Evolutionary conservation across 2,329 filamentous ascomycete genomes (phyloP).

Genomic region (Xylariaceae sp.): DNA sequence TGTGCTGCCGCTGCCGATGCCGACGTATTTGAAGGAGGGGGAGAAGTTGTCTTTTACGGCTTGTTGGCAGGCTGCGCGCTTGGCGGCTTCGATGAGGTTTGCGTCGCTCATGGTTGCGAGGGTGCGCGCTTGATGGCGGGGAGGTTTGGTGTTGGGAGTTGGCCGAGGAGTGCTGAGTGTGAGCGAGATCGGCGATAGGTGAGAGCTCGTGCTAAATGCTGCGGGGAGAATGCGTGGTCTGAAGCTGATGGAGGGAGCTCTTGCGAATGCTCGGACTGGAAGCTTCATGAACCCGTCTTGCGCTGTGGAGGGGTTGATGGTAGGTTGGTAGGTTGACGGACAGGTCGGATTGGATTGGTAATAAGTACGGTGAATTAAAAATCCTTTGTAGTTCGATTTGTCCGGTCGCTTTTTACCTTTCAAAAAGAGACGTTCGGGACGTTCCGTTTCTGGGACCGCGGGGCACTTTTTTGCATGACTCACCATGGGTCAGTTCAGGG

Average conservation of each 20-base stretch:
- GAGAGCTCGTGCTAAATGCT: conserved; percentile 6
- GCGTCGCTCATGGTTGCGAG: conserved; percentile 17
- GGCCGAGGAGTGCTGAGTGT: background rate
- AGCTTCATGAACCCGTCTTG: conserved; percentile 11
- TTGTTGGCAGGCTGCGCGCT: conserved; percentile 66
- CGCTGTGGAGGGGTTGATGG: background rate
- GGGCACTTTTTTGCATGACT: background rate
- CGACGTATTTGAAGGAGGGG: conserved; percentile 77
- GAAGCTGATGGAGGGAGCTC: background rate
- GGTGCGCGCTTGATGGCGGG: no score
- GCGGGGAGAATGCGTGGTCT: conserved; percentile 4
- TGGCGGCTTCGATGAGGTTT: conserved; percentile 61
- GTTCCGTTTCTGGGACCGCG: background rate
- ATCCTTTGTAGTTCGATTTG: background rate
- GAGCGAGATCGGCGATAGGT: background rate
- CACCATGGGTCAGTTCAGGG: background rate
- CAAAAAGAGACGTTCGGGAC: background rate
- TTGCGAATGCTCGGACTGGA: background rate
- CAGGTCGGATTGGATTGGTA: background rate
- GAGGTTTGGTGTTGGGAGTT: background rate
- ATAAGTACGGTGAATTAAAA: background rate
- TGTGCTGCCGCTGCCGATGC: conserved; percentile 78
- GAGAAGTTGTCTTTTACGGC: conserved; percentile 65
- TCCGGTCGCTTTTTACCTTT: background rate
- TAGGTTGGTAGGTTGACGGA: no score